These are phyloP conservation scores for Ogataea wickerhamii DNA, from an alignment of 805 yeast species.

Conservation along the genomic window DNA sequence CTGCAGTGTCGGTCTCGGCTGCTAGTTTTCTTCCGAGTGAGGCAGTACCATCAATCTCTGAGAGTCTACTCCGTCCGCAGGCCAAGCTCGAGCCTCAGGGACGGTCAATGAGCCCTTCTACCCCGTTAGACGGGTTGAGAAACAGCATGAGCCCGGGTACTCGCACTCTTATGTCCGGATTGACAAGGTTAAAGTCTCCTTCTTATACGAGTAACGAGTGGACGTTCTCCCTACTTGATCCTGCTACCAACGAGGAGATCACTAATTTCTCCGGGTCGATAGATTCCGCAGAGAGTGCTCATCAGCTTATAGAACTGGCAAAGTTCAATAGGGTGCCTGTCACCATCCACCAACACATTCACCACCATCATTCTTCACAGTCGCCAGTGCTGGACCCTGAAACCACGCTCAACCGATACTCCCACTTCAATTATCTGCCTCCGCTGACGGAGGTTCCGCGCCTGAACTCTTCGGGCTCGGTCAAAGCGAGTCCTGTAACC, in stretches of 20 bases:
- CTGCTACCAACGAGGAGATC: slow-evolving; percentile 40
- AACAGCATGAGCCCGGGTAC: background rate
- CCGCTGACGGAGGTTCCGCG: slow-evolving; percentile 70
- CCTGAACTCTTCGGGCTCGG: slow-evolving; percentile 55
- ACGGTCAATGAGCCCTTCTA: background rate
- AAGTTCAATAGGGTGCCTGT: slow-evolving; percentile 53
- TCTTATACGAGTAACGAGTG: slow-evolving; percentile 47
- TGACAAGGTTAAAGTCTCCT: slow-evolving; percentile 25
- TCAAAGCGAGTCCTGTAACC: slow-evolving; percentile 28
- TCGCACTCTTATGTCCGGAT: background rate
- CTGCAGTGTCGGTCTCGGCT: background rate
- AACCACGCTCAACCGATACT: slow-evolving; percentile 52
- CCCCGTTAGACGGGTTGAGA: background rate
- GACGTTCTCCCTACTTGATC: slow-evolving; percentile 53
- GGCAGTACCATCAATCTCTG: background rate
- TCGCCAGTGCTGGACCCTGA: slow-evolving; percentile 43
- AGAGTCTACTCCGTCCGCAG: background rate
- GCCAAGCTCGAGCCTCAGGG: background rate
- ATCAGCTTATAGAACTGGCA: slow-evolving; percentile 57
- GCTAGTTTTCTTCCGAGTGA: background rate
- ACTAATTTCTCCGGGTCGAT: slow-evolving; percentile 47
- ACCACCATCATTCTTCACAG: slow-evolving; percentile 65
- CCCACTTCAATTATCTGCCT: slow-evolving; percentile 73
- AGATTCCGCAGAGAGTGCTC: slow-evolving; percentile 50
- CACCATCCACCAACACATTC: slow-evolving; percentile 82